Evolutionary conservation across 140 eudicot genomes (phyloP), one percentile per base, ranked within the genome.

Genomic region (Cichorium intybus): DNA sequence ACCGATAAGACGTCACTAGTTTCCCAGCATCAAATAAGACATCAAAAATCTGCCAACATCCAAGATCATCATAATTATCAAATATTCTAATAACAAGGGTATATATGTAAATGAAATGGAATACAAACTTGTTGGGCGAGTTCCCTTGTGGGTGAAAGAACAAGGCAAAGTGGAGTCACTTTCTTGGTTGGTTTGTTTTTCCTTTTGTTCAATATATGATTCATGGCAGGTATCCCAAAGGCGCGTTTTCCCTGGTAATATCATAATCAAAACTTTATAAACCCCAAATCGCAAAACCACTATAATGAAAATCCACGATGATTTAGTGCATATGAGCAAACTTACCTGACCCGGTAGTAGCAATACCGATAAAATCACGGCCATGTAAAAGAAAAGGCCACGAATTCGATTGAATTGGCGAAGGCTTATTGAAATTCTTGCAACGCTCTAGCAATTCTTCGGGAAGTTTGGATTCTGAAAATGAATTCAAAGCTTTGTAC

Each of bases 311-410:
- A 26, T 16, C 11, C 51, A 12, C 1, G 49, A 11, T 50, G 68
- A 59, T 14, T 23, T 18, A 35, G 37, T 57, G 27, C 11, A 39
- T 7, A 64, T n/a, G 24, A 43, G 21, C 73, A 18, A 15, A 5
- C 10, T 17, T 83, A 93, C 99, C 99, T 70, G 99, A 93, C 10
- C 99, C 99, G 21, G 99, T 93, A 63, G 79, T 80, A 4, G 99
- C 99, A 70, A 93, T 93, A 59, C 99, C 99, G 53, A 93, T 93
- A 71, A 93, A 81, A 73, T 93, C 97, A 21, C 97, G 95, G 4
- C 95, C 95, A 23, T 82, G 79, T 64, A 93, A 72, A 6, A 93
- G 73, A 69, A 88, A 88, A 29, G 95, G 95, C 99, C 99, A 93
- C 0, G 99, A 80, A 81, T 93, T 82, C 9, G 99, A 75, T 53